Evolutionary conservation across 1,284 basidiomycete genomes (phyloP), one percentile per base, ranked within the genome.

Genomic region (Ganoderma lingzhi): DNA sequence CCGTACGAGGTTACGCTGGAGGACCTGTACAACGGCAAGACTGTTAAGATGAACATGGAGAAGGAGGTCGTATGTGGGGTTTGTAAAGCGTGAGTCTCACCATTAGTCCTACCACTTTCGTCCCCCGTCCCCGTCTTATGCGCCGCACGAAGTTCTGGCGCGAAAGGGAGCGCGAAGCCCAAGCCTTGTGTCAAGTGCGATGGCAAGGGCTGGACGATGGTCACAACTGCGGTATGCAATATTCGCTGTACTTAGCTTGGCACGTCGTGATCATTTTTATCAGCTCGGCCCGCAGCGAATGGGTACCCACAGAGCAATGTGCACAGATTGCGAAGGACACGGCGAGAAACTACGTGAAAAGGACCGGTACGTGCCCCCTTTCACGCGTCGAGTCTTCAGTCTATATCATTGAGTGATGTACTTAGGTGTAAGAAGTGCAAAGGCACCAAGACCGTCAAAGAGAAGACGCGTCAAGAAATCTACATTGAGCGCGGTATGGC

Each of bases 371-470:
- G 86, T 78, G 19, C 15, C 23, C 37, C 59, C 28, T 6, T 28
- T 14, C 5, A 15, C 14, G 9, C 23, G 14, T n/a, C 41, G 2
- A 6, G 6, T 5, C n/a, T 15, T 19, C 2, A 41, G 35, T 17
- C 15, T 23, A 28, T 17, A 30, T 61, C 15, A 17, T 61, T 6
- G 23, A 61, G 19, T 41, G 59, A 39, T 14, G 4, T n/a, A 12
- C 39, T 53, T 58, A 96, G 95, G 72, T 99, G 97, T 85, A 98
- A 96, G 82, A 97, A 95, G 79, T 99, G 97, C 82, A 97, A 97
- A 78, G 97, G 97, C 10, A 87, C 88, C 66, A 93, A 93, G 79
- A 93, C 91, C 0, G 87, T 93, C 58, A 92, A 93, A 75, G 95
- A 96, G 78, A 98, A 96, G 84, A 94, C 93, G 62, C 89, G 93